Evolutionary conservation across 2,329 filamentous ascomycete species (phyloP).

Genomic region (Penicillium nordicum): DNA sequence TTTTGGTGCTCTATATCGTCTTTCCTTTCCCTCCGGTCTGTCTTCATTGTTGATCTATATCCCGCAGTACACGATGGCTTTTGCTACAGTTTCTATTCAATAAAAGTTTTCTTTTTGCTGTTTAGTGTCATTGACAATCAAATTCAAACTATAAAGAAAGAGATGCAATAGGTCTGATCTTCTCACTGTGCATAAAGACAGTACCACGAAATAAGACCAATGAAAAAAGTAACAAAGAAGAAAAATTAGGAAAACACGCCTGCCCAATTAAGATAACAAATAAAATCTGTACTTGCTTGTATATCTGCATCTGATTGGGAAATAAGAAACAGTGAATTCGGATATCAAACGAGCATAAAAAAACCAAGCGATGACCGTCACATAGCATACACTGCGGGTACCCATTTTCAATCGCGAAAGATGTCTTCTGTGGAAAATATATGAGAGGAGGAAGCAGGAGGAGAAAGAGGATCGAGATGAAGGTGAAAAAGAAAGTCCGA

Average conservation of each 20-base stretch:
- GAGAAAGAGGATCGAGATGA: background rate
- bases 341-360: constrained; percentile 16
- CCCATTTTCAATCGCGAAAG: constrained; percentile 4
- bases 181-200: background rate
- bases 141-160: background rate
- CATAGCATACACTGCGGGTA: constrained; percentile 18
- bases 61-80: constrained; percentile 28
- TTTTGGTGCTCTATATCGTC: constrained; percentile 9
- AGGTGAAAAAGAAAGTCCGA: background rate
- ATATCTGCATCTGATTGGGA: background rate
- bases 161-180: background rate
- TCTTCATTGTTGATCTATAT: constrained; percentile 16
- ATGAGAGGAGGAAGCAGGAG: background rate
- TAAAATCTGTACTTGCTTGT: background rate
- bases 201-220: background rate
- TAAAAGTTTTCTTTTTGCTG: background rate
- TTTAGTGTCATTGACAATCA: background rate
- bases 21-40: background rate
- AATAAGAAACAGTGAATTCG: constrained; percentile 1
- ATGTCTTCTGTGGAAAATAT: constrained; percentile 3
- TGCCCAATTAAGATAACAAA: background rate
- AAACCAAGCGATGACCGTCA: constrained; percentile 8
- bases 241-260: background rate
- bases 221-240: background rate
- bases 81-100: constrained; percentile 8